phyloP scores from a whole-genome alignment of 1,284 basidiomycete genomes.

The Boletus holoroseus region DNA sequence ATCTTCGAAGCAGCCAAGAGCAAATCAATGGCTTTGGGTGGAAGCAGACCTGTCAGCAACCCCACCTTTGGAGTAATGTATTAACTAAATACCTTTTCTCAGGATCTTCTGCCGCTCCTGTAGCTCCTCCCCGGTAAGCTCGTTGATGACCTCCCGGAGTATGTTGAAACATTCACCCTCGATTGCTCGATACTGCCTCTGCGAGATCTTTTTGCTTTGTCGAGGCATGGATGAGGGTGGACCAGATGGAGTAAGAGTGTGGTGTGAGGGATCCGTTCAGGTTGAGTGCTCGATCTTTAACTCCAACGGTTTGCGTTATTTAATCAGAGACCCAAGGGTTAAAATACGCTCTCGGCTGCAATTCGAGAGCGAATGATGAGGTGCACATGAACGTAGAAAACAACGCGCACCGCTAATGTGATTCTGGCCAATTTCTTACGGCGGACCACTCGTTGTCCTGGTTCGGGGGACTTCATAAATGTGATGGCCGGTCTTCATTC shows the following conservation, averaged over 20 bases:
- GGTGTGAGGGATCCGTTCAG: background rate
- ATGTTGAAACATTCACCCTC: conserved; percentile 19
- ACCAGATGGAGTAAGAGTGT: background rate
- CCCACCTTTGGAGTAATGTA: background rate
- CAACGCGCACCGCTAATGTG: conserved; percentile 2
- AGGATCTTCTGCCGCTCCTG: conserved; percentile 24
- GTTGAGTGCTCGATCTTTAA: background rate
- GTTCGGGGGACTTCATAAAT: background rate
- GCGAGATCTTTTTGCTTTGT: conserved; percentile 13
- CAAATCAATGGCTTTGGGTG: conserved; percentile 12
- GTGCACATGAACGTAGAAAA: conserved; percentile 5
- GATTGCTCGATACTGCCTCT: conserved; percentile 21
- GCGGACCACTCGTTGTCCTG: background rate
- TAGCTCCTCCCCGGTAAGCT: conserved; percentile 15
- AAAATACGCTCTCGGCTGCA: conserved; percentile 5
- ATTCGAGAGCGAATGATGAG: background rate
- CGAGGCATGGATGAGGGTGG: background rate
- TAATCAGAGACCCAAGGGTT: background rate
- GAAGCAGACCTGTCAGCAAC: background rate
- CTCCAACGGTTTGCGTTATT: background rate
- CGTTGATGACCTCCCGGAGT: conserved; percentile 14
- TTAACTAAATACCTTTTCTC: conserved; percentile 12
- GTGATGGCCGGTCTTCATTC: background rate
- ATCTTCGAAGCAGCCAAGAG: conserved; percentile 5
- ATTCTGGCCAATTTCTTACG: background rate